Base-by-base conservation (phyloP, 1,284 basidiomycete genomes). In the Heterobasidion occidentale region DNA sequence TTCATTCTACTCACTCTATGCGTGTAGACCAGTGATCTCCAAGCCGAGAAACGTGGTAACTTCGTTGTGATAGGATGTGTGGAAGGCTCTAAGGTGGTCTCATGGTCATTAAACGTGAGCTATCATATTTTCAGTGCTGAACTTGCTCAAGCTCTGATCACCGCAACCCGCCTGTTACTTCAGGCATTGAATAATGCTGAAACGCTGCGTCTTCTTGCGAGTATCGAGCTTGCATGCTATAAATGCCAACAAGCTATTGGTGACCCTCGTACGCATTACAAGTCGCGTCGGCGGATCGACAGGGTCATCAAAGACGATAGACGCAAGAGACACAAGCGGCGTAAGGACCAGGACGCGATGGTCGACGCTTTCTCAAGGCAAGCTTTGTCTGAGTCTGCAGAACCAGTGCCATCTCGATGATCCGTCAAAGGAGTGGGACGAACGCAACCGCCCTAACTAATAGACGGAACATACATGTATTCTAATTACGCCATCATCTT, bases 41-140 rank as follows among this genome's bases (percentile, higher is more conserved):
- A 89, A 71, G 88, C 88, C 20, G 88, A 91, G 70, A 88, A 87
- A 68, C 80, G 88, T 61, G 89, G 88, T 54, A 91, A 90, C 67
- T 91, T 91, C 65, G 84, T 91, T 33, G 87, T 91, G 35, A 78
- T 91, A 57, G 84, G 86, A 46, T 85, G 82, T 56, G 81, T 91
- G 12, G 87, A 90, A 59, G 81, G 80, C 27, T 67, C 75, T 38
- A 80, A 78, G 46, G 88, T 91, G 48, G 74, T 90, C 42, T 90
- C 89, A n/a, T 91, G 88, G 88, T 91, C 88, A 42, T 67, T 91
- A 58, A 90, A 90, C 65, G 88, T 89, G 73, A 66, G 65, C 27
- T 27, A 27, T 27, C 27, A 27, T 27, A 27, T 27, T 54, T n/a
- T 46, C 20, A 5, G 6, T 19, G 2, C 17, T 4, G 11, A 14